Evolutionary conservation across 345 rosid genomes (phyloP).

Genomic region (Eucalyptus regnans): DNA sequence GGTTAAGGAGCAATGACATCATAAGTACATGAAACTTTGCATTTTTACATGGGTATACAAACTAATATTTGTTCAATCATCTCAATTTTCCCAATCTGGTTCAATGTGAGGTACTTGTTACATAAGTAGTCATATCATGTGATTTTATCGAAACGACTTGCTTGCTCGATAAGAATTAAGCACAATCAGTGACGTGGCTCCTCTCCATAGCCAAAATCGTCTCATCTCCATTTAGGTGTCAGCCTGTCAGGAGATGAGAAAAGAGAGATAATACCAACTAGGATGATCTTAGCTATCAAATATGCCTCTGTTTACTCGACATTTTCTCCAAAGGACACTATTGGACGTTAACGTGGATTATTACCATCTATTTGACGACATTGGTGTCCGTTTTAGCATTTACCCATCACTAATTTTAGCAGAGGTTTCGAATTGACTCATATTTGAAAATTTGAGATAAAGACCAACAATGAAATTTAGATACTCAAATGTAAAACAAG

Average conservation of each 20-base stretch:
- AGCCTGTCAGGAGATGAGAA: not conserved
- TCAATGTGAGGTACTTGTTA: not conserved
- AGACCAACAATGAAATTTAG: not conserved
- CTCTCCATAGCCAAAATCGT: not conserved
- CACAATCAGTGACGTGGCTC: not conserved
- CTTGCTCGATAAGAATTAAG: not conserved
- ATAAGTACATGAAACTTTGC: not conserved
- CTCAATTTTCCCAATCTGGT: not conserved
- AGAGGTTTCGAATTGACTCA: not conserved
- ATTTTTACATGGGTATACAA: not conserved
- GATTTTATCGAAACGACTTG: fast-evolving
- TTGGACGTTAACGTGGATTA: not conserved
- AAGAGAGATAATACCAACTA: not conserved
- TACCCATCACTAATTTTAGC: fast-evolving
- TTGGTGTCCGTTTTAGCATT: not conserved
- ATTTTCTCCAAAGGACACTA: no score
- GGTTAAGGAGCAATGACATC: not conserved
- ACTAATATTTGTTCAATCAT: not conserved
- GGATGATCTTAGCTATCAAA: not conserved
- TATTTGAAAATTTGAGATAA: not conserved
- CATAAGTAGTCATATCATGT: not conserved
- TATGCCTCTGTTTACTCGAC: fast-evolving
- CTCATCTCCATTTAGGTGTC: not conserved
- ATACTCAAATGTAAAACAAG: not conserved
- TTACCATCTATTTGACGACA: not conserved